phyloP scores from a whole-genome alignment of 2,329 filamentous ascomycete species.

The Monilinia polystroma region DNA sequence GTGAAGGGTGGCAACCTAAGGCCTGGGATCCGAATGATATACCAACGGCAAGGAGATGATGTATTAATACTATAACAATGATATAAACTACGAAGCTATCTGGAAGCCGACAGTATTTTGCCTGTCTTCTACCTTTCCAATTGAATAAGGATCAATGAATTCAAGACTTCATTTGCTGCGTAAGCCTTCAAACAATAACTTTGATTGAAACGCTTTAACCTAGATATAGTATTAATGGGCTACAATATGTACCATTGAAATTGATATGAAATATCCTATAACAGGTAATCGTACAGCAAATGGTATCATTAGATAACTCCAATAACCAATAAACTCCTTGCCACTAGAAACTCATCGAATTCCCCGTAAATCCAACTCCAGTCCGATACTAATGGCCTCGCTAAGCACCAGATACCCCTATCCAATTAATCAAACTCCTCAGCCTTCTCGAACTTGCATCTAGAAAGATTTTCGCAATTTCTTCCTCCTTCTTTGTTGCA shows the following conservation, averaged over 20 bases:
- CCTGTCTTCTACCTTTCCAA: background rate
- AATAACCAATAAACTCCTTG: constrained; percentile 3
- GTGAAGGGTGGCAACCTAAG: constrained; percentile 54
- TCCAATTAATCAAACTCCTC: constrained; percentile 35
- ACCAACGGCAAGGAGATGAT: constrained; percentile 8
- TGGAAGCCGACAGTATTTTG: background rate
- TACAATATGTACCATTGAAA: background rate
- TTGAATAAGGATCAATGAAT: background rate
- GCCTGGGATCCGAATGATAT: constrained; percentile 37
- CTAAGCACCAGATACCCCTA: constrained; percentile 23
- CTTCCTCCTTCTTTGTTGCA: constrained; percentile 34
- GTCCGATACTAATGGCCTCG: background rate
- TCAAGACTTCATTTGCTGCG: background rate
- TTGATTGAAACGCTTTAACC: background rate
- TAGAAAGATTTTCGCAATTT: constrained; percentile 32
- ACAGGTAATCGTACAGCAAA: background rate
- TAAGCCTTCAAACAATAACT: too few relatives aligned
- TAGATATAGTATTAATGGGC: background rate
- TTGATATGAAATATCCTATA: background rate
- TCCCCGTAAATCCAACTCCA: background rate
- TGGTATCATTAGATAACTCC: constrained; percentile 20
- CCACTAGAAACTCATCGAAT: background rate
- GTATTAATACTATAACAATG: background rate
- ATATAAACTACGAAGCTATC: background rate
- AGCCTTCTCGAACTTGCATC: constrained; percentile 39